Conservation (phyloP, 805 yeast species). For the Blastobotrys attinorum region DNA sequence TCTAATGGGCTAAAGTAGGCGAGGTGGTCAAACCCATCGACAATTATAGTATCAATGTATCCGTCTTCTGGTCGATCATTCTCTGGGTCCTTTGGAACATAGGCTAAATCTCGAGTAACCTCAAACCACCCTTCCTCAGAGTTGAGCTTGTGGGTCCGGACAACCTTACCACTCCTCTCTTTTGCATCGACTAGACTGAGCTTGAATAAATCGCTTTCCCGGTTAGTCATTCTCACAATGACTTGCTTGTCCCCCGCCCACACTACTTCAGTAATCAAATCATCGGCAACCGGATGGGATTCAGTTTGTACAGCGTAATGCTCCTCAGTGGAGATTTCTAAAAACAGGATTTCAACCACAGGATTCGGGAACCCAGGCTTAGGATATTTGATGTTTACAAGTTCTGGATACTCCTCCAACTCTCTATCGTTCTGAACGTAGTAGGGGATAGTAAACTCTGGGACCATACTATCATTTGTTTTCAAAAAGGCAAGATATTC, state of each 20-base stretch:
- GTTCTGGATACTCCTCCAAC: constrained; percentile 48
- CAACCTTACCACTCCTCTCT: constrained; percentile 30
- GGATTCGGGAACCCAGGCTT: constrained; percentile 81
- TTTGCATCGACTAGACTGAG: constrained; percentile 46
- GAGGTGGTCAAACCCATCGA: constrained; percentile 56
- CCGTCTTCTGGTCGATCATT: constrained; percentile 48
- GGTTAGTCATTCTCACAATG: constrained; percentile 51
- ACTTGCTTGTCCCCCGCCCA: constrained; percentile 57
- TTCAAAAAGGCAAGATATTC: constrained; percentile 54
- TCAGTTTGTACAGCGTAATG: constrained; percentile 24
- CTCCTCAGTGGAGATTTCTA: constrained; percentile 28
- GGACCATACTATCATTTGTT: constrained; percentile 68
- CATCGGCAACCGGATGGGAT: constrained; percentile 36
- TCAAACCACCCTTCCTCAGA: constrained; percentile 65
- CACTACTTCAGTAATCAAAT: constrained; percentile 56
- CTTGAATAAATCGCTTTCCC: constrained; percentile 60
- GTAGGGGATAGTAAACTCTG: constrained; percentile 66
- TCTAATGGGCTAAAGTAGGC: constrained; percentile 76
- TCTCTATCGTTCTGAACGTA: constrained; percentile 41
- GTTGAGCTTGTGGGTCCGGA: constrained; percentile 40
- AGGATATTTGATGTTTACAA: constrained; percentile 64
- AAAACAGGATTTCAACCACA: constrained; percentile 44
- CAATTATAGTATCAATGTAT: constrained; percentile 62
- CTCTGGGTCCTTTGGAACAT: constrained; percentile 43
- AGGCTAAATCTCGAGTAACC: constrained; percentile 54